Evolutionary conservation across 1,139 yeast species (phyloP).

Genomic region (Debaryomycetaceae sp.): DNA sequence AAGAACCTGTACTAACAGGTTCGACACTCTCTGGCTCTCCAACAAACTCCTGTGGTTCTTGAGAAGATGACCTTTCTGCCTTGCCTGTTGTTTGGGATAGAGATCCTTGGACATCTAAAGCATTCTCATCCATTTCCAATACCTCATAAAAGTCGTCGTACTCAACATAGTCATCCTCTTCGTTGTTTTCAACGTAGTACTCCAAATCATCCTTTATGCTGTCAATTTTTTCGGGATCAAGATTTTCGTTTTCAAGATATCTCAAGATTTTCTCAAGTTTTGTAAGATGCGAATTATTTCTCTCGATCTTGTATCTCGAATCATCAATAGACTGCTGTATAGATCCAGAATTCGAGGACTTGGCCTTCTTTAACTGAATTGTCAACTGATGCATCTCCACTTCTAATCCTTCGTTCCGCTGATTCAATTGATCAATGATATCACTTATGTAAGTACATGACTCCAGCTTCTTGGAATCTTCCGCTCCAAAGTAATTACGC

Average conservation of each 20-base stretch:
- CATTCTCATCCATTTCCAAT: slow-evolving; percentile 66
- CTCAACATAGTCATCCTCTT: slow-evolving; percentile 93
- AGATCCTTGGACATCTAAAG: slow-evolving; percentile 4
- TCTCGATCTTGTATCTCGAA: slow-evolving; percentile 60
- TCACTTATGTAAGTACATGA: slow-evolving; percentile 69
- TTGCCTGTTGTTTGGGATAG: slow-evolving; percentile 1
- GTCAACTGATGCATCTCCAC: slow-evolving; percentile 64
- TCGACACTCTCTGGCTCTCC: not conserved
- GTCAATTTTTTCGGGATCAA: slow-evolving; percentile 79
- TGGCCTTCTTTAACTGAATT: slow-evolving; percentile 49
- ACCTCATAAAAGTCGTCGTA: slow-evolving; percentile 93
- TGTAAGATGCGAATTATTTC: slow-evolving; percentile 77
- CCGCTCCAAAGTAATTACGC: slow-evolving; percentile 57
- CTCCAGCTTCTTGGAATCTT: slow-evolving; percentile 73
- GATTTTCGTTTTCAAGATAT: slow-evolving; percentile 75
- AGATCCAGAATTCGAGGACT: slow-evolving; percentile 31
- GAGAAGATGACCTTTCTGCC: slow-evolving; percentile 1
- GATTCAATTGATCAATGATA: slow-evolving; percentile 77
- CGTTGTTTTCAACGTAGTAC: slow-evolving; percentile 92
- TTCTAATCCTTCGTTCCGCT: slow-evolving; percentile 78
- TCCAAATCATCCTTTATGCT: slow-evolving; percentile 86
- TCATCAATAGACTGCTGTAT: slow-evolving; percentile 56
- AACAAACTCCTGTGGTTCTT: not conserved
- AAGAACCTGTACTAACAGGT: not conserved
- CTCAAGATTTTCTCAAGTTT: slow-evolving; percentile 77